Evolutionary conservation across 495 filamentous ascomycete species (phyloP).

Genomic region (Hypoxylon fragiforme): DNA sequence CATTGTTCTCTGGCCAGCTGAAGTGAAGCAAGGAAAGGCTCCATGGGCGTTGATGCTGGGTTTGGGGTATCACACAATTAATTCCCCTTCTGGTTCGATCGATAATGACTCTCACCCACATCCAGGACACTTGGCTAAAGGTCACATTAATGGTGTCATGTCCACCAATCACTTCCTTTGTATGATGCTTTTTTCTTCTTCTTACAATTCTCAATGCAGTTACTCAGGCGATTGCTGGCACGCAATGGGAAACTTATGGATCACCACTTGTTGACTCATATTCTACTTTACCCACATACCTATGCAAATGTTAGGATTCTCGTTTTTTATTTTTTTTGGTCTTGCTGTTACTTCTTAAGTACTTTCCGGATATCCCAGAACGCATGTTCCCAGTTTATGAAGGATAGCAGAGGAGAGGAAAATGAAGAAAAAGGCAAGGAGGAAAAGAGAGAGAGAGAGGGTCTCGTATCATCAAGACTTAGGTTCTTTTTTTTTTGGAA

Average conservation of each 20-base stretch:
- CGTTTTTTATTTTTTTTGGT: neutral
- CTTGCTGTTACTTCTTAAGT: neutral
- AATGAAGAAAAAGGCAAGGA: neutral
- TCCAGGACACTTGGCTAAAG: neutral
- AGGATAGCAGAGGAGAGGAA: neutral
- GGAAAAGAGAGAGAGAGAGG: neutral
- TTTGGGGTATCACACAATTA: slow-evolving; percentile 22
- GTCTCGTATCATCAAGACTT: too few relatives aligned
- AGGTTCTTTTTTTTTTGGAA: too few relatives aligned
- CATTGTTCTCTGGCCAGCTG: slow-evolving; percentile 20
- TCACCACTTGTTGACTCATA: slow-evolving; percentile 8
- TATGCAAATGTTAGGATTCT: slow-evolving; percentile 29
- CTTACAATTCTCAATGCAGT: slow-evolving; percentile 20
- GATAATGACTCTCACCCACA: neutral
- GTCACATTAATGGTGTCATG: slow-evolving; percentile 20
- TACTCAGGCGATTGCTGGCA: slow-evolving; percentile 31
- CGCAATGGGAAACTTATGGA: slow-evolving; percentile 27
- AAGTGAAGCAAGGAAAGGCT: slow-evolving; percentile 25
- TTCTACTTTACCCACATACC: neutral
- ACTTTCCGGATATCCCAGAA: slow-evolving; percentile 1
- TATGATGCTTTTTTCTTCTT: slow-evolving; percentile 21
- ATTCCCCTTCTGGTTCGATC: slow-evolving; percentile 20
- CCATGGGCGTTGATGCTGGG: slow-evolving; percentile 28
- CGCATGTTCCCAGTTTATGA: neutral
- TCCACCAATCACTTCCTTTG: slow-evolving; percentile 34